Evolutionary conservation across 352 stramenopile genomes (phyloP), one percentile per base, ranked within the genome.

Genomic region (Globisporangium ultimum): DNA sequence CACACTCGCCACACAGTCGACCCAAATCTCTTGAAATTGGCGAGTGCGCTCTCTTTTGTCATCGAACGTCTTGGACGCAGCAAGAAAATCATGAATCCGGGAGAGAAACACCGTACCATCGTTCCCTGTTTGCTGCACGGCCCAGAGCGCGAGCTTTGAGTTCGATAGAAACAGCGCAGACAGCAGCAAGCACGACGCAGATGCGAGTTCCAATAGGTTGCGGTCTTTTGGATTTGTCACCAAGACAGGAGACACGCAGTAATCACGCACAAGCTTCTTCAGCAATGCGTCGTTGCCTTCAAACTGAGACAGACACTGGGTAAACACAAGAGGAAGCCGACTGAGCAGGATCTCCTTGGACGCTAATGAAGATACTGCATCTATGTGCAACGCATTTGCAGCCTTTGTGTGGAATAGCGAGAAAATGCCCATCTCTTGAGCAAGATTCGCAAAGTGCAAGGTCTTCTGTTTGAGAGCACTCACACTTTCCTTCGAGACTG

Each of bases 131-230:
- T 89, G 77, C 63, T 93, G 78, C 0, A 90, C 77, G 15, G 71
- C 79, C 78, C 76, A 89, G 5, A 93, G 63, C 32, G 80, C 86
- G 50, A 95, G 84, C 57, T 92, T 95, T 1, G 86, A 62, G 51
- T 95, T 95, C 1, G 80, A 88, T 0, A 95, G 67, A 52, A 95
- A 93, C 20, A 95, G 61, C 22, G 80, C 76, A 12, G 81, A 93
- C 1, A 95, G 61, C 11, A 95, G 57, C 15, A 95, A 38, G 47
- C 81, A 92, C 11, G 80, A 88, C 0, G 81, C 67, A 24, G 81
- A 79, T 2, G 72, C 86, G 21, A 82, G 68, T 43, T 83, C 72
- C 46, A 95, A 48, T 38, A 72, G 61, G 5, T 56, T 66, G 11
- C 73, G 73, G 51, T 90, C 81, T 6, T 60, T 74, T 2, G 72